Evolutionary conservation across 495 filamentous ascomycete genomes (phyloP).

Genomic region (Friedmanniomyces endolithicus): DNA sequence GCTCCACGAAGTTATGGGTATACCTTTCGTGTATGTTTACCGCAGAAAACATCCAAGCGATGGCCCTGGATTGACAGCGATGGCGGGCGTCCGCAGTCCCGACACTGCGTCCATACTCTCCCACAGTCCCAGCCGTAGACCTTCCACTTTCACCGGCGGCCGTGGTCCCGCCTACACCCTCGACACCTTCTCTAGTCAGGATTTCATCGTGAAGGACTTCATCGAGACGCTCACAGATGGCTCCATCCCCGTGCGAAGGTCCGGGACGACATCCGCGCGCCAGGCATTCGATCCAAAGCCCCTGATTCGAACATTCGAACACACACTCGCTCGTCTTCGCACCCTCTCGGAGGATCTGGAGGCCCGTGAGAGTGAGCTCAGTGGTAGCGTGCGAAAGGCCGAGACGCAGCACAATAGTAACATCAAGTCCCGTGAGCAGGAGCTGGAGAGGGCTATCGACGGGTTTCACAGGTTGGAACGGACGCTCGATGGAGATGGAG

Average conservation of each 20-base stretch:
- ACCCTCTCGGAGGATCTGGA: slow-evolving; percentile 78
- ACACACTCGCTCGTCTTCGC: slow-evolving; percentile 64
- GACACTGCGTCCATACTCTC: slow-evolving; percentile 19
- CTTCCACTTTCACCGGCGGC: slow-evolving; percentile 4
- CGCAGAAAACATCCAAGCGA: too few relatives aligned
- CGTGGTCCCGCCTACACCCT: slow-evolving; percentile 46
- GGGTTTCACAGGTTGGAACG: slow-evolving; percentile 82
- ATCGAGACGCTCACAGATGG: slow-evolving; percentile 84
- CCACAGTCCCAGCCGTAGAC: slow-evolving; percentile 1
- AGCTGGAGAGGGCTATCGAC: slow-evolving; percentile 80
- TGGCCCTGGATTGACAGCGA: too few relatives aligned
- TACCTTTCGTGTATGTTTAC: too few relatives aligned
- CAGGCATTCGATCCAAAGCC: slow-evolving; percentile 90
- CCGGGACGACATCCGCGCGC: slow-evolving; percentile 33
- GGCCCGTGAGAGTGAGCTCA: slow-evolving; percentile 74
- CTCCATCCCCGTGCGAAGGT: slow-evolving; percentile 67
- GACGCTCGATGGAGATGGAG: slow-evolving; percentile 47
- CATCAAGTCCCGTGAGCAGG: slow-evolving; percentile 66
- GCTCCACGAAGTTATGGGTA: too few relatives aligned
- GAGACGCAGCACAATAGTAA: slow-evolving; percentile 87
- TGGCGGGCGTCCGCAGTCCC: background rate
- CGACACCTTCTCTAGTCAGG: slow-evolving; percentile 77
- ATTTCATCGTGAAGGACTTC: slow-evolving; percentile 97
- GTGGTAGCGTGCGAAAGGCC: slow-evolving; percentile 75
- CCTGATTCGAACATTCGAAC: slow-evolving; percentile 87